These are phyloP conservation scores for Aristolochia contorta DNA, from an alignment of 164 flowering plant species.

Conservation along the genomic window DNA sequence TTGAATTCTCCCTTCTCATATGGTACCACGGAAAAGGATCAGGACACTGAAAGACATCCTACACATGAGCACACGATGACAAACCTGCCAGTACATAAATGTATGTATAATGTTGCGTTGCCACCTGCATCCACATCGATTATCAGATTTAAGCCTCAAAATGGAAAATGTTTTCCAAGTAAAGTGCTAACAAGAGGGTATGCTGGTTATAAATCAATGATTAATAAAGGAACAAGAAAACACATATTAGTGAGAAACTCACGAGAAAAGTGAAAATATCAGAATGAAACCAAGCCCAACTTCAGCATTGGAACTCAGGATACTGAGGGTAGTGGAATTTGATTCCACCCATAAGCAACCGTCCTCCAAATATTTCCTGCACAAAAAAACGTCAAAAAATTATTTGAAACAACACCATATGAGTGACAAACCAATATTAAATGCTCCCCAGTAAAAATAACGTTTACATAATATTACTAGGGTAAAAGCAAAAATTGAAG, in stretches of 20 bases:
- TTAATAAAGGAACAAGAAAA: neutral
- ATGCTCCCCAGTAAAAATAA: too few species aligned
- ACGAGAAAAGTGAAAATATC: slow-evolving; percentile 83
- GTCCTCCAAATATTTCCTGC: slow-evolving; percentile 90
- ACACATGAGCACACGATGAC: slow-evolving; percentile 1
- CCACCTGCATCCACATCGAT: slow-evolving; percentile 50
- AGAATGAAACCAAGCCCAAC: slow-evolving; percentile 85
- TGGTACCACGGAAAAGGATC: too few species aligned
- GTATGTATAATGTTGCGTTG: slow-evolving; percentile 92
- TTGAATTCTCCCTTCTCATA: too few species aligned
- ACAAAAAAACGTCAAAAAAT: neutral
- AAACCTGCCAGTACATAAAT: slow-evolving; percentile 99
- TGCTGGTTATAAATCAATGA: neutral
- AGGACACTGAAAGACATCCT: too few species aligned
- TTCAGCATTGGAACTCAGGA: slow-evolving; percentile 86
- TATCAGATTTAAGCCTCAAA: neutral
- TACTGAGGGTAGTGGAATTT: slow-evolving; percentile 71
- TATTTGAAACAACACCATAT: neutral
- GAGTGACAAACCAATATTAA: too few species aligned
- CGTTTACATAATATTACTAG: too few species aligned
- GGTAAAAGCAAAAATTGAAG: too few species aligned
- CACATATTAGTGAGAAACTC: slow-evolving; percentile 16
- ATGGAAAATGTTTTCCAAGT: neutral
- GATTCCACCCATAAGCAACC: slow-evolving; percentile 95
- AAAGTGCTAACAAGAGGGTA: too few species aligned